Evolutionary conservation across 129 eudicot species (phyloP).

Genomic region (Escallonia rubra): DNA sequence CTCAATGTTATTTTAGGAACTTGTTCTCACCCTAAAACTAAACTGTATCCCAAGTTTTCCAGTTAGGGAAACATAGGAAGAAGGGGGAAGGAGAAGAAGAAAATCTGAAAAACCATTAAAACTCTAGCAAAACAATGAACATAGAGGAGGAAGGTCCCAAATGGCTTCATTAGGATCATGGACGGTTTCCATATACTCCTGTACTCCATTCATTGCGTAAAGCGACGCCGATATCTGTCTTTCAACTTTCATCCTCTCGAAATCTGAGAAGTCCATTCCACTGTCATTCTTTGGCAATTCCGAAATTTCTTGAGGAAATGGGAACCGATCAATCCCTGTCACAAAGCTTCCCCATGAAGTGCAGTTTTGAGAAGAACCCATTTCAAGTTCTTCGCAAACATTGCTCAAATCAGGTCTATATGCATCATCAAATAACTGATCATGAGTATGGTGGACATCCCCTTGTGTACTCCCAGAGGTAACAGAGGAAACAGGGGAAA

Average conservation of each 20-base stretch:
- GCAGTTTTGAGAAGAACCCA: constrained; percentile 22
- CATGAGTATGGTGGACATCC: constrained; percentile 6
- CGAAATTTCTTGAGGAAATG: constrained; percentile 33
- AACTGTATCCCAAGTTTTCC: neutral
- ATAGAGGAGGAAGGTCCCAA: constrained; percentile 96
- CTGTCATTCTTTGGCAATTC: constrained; percentile 35
- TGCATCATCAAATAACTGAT: constrained; percentile 49
- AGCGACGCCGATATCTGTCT: constrained; percentile 81
- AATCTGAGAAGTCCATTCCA: constrained; percentile 44
- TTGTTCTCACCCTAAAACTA: constrained; percentile 14
- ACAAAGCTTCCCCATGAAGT: constrained; percentile 31
- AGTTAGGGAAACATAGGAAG: neutral
- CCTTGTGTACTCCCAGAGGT: constrained; percentile 18
- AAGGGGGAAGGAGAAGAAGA: neutral
- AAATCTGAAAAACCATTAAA: neutral
- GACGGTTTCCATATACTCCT: constrained; percentile 70
- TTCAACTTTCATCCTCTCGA: constrained; percentile 80
- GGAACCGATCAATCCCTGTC: constrained; percentile 24
- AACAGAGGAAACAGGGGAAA: constrained; percentile 14
- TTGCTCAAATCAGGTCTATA: constrained; percentile 65
- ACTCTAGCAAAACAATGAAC: constrained; percentile 50
- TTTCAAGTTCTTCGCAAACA: constrained; percentile 11
- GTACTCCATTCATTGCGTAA: constrained; percentile 70
- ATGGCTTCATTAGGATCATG: constrained; percentile 71
- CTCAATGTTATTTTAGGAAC: constrained; percentile 21